A percentile compares a stretch with the other conserved stretches of the same genome.
phyloP scores from a whole-genome alignment of 345 rosid species.

The Aquilaria malaccensis region DNA sequence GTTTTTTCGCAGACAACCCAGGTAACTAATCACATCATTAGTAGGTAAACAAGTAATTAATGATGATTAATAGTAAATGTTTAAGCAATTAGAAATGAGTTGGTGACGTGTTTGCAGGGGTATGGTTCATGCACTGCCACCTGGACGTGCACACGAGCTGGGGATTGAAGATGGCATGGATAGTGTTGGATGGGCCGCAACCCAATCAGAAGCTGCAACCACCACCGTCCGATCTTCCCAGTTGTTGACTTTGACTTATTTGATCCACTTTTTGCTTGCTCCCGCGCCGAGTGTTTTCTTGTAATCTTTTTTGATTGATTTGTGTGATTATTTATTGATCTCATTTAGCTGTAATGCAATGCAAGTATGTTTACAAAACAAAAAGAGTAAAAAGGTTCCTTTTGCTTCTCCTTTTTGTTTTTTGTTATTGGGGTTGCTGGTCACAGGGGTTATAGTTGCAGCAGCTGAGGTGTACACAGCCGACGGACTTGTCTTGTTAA shows the following conservation, averaged over 20 bases:
- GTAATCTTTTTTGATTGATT: constrained; percentile 1
- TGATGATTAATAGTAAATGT: neutral
- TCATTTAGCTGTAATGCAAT: neutral
- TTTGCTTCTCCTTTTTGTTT: neutral
- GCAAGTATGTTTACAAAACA: too few species aligned
- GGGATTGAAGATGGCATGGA: constrained; percentile 35
- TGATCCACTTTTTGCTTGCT: too few species aligned
- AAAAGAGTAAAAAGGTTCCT: neutral
- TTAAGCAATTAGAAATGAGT: too few species aligned
- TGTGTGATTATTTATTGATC: constrained; percentile 1
- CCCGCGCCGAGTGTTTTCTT: neutral
- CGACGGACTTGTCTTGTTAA: neutral
- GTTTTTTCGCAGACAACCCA: constrained; percentile 31
- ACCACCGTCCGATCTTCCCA: constrained; percentile 43
- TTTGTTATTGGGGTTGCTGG: neutral
- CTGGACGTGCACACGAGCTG: constrained; percentile 31
- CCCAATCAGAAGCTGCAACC: constrained; percentile 30
- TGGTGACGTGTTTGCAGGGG: constrained; percentile 17
- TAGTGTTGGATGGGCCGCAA: constrained; percentile 26
- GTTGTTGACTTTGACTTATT: constrained; percentile 23
- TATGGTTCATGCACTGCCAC: constrained; percentile 35
- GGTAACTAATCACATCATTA: constrained; percentile 15
- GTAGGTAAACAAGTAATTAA: neutral
- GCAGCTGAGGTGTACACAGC: constrained; percentile 3
- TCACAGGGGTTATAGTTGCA: neutral